Base-by-base conservation (phyloP, 1,284 basidiomycete species). In the Anthracocystis walkeri region DNA sequence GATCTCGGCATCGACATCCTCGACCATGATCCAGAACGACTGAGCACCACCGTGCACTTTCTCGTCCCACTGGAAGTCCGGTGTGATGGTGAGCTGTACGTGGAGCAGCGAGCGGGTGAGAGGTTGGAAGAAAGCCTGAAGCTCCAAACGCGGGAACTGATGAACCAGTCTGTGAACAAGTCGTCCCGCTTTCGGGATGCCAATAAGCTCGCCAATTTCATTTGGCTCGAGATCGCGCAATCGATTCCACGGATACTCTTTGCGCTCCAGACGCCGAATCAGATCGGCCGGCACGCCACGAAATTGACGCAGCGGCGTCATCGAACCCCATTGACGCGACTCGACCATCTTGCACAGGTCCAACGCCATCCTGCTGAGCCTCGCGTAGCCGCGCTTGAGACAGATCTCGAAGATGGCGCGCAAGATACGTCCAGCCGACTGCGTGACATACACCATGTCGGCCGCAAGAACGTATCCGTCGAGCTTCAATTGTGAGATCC, bases 331-430 rank as follows among this genome's bases (percentile, higher is more conserved):
- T 89, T 93, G 74, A 42, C 94, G 5, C 92, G 74, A 79, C 81
- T 87, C 87, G 48, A 86, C 93, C 95, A 98, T 98, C 88, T 99
- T 98, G 88, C 96, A 99, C 67, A 99, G 88, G 77, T 96, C 93
- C 42, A 99, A 88, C 6, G 94, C 94, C 27, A 93, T 91, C 72
- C 94, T 92, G 1, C 95, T 94, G 0, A 96, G 93, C 7, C 93
- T 88, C 0, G 97, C 95, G 94, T 96, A 99, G n/a, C 96, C 96
- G 63, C 95, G 91, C 87, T 97, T 97, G 70, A 98, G 87, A 85
- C 96, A 99, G 59, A 99, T 99, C 87, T 99, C 96, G 78, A 97
- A 99, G 85, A 99, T 93, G 16, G 97, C 96, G 20, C 95, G 93
- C 42, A 99, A 87, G 81, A 99, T 98, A 85, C 93, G 83, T 14